Evolutionary conservation across 768 basidiomycete species (phyloP).

Genomic region (Cyclocybe cylindracea): DNA sequence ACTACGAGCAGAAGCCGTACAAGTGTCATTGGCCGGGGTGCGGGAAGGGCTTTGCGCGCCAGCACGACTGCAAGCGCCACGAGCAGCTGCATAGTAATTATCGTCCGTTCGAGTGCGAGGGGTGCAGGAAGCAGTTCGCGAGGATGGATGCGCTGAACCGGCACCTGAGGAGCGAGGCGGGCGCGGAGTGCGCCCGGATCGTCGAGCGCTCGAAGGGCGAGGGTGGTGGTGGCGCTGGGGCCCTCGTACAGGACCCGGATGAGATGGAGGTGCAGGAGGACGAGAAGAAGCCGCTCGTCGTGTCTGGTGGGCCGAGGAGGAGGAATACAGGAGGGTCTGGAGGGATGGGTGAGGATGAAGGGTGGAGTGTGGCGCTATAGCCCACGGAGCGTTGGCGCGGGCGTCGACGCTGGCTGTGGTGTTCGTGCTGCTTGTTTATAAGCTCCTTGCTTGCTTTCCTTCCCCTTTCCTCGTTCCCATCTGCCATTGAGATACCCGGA

Average conservation of each 20-base stretch:
- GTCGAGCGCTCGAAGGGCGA: conserved; percentile 19
- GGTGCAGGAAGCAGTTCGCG: conserved; percentile 92
- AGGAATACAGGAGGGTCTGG: no score
- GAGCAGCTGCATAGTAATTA: conserved; percentile 94
- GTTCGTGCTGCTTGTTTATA: not conserved
- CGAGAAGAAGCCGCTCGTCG: no score
- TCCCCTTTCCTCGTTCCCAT: no score
- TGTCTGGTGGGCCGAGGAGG: no score
- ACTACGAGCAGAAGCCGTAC: conserved; percentile 94
- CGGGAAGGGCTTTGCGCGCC: conserved; percentile 89
- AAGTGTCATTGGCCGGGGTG: conserved; percentile 95
- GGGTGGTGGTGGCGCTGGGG: conserved; percentile 1
- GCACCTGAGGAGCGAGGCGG: conserved; percentile 50
- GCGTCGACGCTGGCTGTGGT: no score
- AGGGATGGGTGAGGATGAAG: no score
- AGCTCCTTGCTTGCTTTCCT: no score
- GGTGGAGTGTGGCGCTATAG: no score
- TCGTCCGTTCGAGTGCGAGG: conserved; percentile 90
- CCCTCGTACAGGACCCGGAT: no score
- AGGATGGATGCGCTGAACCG: conserved; percentile 93
- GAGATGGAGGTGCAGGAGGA: no score
- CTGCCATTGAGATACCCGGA: no score
- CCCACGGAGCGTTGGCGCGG: no score
- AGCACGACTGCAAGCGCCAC: conserved; percentile 96
- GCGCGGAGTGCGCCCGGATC: conserved; percentile 26